Evolutionary conservation across 73 alveolate genomes (phyloP).

Genomic region (Urostyla sp.): DNA sequence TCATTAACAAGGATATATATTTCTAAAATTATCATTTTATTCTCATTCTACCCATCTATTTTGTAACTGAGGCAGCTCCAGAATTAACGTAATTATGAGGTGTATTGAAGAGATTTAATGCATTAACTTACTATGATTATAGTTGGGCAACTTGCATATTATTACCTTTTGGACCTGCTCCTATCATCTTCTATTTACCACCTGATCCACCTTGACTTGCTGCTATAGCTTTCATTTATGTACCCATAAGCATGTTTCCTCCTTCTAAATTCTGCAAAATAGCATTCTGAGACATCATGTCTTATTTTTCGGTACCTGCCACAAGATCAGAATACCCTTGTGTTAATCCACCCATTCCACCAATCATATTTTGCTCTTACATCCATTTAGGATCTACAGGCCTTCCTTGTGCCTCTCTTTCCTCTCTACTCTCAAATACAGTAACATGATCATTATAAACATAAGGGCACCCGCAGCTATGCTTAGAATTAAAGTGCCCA

Average conservation of each 20-base stretch:
- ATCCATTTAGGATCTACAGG: slow-evolving; percentile 92
- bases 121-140: no score
- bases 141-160: no score
- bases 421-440: slow-evolving; percentile 94
- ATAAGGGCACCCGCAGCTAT: slow-evolving; percentile 93
- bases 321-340: slow-evolving; percentile 53
- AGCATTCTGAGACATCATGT: slow-evolving; percentile 52
- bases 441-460: slow-evolving; percentile 91
- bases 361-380: slow-evolving; percentile 70
- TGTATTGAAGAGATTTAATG: no score
- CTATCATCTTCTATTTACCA: no score
- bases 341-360: slow-evolving; percentile 72
- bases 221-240: slow-evolving; percentile 29
- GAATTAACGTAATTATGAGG: no score
- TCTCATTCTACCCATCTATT: no score
- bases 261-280: slow-evolving; percentile 51
- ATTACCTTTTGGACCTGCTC: no score
- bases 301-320: slow-evolving; percentile 49
- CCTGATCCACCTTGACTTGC: not conserved
- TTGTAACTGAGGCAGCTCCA: no score
- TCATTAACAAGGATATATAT: no score
- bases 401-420: slow-evolving; percentile 94
- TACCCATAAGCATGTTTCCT: slow-evolving; percentile 47
- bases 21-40: no score
- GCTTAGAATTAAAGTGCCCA: slow-evolving; percentile 85